phyloP scores from a whole-genome alignment of 116 monocot species.

The Iris pallida region DNA sequence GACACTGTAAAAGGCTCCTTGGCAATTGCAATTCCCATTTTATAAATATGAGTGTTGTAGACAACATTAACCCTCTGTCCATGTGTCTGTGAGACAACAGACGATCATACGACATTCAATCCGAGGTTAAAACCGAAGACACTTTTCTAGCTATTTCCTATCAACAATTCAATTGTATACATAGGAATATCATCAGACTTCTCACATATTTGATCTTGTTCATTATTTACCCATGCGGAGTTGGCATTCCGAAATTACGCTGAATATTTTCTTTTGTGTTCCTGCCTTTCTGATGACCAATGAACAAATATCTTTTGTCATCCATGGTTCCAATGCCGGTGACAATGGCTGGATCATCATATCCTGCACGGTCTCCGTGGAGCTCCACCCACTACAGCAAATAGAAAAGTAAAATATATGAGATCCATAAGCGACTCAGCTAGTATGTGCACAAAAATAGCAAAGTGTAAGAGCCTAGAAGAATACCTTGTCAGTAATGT shows the following conservation, averaged over 20 bases:
- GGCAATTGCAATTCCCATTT: too few species aligned
- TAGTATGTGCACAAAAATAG: background rate
- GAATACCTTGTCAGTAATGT: conserved; percentile 60
- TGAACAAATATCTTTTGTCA: conserved; percentile 62
- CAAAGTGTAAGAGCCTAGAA: background rate
- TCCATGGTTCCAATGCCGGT: conserved; percentile 73
- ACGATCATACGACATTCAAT: background rate
- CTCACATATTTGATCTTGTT: background rate
- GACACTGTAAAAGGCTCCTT: too few species aligned
- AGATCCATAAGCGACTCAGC: background rate
- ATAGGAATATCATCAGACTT: background rate
- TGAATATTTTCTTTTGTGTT: conserved; percentile 82
- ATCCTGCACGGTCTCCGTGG: conserved; percentile 77
- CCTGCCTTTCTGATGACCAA: conserved; percentile 83
- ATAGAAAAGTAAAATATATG: conserved; percentile 1
- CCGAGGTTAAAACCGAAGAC: background rate
- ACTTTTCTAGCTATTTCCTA: background rate
- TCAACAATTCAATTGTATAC: background rate
- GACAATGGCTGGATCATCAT: conserved; percentile 85
- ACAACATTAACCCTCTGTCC: too few species aligned
- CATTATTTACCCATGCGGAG: conserved; percentile 72
- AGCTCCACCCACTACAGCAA: conserved; percentile 69
- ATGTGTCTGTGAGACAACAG: too few species aligned
- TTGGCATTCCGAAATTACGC: conserved; percentile 85
- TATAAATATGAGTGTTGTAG: too few species aligned